Evolutionary conservation across 371 early-diverging fungal genomes (phyloP), one percentile per base, ranked within the genome.

Genomic region (Syncephalis plumigaleata): DNA sequence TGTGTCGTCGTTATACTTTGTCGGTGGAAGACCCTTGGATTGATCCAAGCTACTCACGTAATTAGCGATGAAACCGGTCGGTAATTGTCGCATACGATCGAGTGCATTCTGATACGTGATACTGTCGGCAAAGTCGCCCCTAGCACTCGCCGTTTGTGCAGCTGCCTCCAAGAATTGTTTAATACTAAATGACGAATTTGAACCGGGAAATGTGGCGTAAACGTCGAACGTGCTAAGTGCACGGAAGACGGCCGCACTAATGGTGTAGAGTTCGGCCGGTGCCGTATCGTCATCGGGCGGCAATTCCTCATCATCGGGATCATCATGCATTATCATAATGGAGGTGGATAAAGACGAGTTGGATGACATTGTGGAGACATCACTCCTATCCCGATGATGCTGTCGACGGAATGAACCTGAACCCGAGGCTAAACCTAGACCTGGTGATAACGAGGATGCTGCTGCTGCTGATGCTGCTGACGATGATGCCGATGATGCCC

Each of bases 1-100:
- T 3, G 49, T 53, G 22, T 52, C 46, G 37, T 57, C 54, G 20
- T 65, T 57, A 31, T 31, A 11, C 11, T 31, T 31, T 11, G 31
- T 11, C 31, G 7, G 52, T 54, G 11, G 46, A 51, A 17, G 56
- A 46, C 0, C 51, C 42, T 22, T 51, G 44, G 7, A 56, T 53
- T 0, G 56, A 46, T 8, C 31, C 11, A 11, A 31, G 11, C 11
- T 4, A 31, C 11, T 31, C 4, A 31, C 31, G 11, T 31, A 31
- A 31, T 40, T 15, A 18, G 21, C 40, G 15, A 40, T 40, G n/a
- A n/a, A 40, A 40, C 31, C 31, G 15, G 8, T n/a, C 8, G 40
- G 40, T 21, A 40, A 15, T 40, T 16, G 16, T 8, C 21, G 18
- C 15, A 40, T 4, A 8, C 16, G 40, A 40, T 40, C 21, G 5